Evolutionary conservation across 2,329 filamentous ascomycete genomes (phyloP).

Genomic region (Bipolaris oryzae): DNA sequence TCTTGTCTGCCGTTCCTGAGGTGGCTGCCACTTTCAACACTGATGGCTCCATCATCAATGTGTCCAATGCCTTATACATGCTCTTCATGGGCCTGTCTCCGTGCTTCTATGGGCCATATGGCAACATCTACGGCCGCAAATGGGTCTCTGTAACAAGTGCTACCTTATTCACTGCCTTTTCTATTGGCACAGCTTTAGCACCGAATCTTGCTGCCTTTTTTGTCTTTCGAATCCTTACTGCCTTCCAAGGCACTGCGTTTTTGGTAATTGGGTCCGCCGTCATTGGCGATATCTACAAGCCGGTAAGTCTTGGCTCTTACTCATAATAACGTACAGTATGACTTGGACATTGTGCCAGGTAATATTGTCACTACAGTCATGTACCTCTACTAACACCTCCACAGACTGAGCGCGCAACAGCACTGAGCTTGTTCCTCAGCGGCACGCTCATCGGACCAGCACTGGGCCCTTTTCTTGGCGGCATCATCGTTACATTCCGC

Average conservation of each 20-base stretch:
- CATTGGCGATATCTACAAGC: conserved; percentile 64
- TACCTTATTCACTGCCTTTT: conserved; percentile 69
- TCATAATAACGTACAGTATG: neutral
- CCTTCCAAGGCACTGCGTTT: conserved; percentile 76
- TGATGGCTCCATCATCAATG: conserved; percentile 71
- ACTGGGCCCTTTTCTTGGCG: conserved; percentile 68
- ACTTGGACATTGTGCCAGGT: conserved; percentile 10
- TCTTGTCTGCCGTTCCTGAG: conserved; percentile 75
- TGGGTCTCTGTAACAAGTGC: conserved; percentile 66
- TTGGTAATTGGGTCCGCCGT: conserved; percentile 73
- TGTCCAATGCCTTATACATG: conserved; percentile 77
- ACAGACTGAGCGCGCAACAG: conserved; percentile 70
- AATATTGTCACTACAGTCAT: conserved; percentile 5
- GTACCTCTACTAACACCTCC: conserved; percentile 52
- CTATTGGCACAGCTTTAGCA: conserved; percentile 73
- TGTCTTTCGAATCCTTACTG: conserved; percentile 74
- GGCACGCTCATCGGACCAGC: conserved; percentile 73
- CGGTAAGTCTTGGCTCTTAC: conserved; percentile 29
- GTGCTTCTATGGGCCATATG: conserved; percentile 74
- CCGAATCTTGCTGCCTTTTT: conserved; percentile 75
- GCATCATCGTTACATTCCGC: conserved; percentile 76
- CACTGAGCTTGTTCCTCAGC: conserved; percentile 73
- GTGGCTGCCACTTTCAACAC: conserved; percentile 70
- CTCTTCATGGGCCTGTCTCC: conserved; percentile 69
- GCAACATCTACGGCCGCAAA: conserved; percentile 55